These are phyloP conservation scores for Cutaneotrichosporon cyanovorans DNA, from an alignment of 1,284 basidiomycete genomes.

Conservation along the genomic window DNA sequence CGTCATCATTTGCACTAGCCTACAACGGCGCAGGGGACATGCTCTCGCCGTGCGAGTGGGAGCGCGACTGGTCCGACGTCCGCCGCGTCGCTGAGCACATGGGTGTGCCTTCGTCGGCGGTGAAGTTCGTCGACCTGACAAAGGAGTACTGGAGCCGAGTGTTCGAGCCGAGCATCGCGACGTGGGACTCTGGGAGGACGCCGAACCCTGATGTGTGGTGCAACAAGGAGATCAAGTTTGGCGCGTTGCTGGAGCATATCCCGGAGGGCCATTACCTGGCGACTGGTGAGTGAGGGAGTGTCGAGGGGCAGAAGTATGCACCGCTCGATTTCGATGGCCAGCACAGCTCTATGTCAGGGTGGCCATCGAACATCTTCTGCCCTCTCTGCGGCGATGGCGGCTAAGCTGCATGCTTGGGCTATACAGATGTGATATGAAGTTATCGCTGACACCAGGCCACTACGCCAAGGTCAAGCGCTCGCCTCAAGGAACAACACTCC, in stretches of 20 bases:
- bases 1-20: slow-evolving; percentile 4
- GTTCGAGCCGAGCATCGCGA: slow-evolving; percentile 69
- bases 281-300: slow-evolving; percentile 62
- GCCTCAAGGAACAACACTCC: slow-evolving; percentile 51
- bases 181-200: slow-evolving; percentile 69
- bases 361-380: no score
- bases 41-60: slow-evolving; percentile 84
- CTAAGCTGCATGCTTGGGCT: not conserved
- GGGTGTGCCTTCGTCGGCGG: slow-evolving; percentile 57
- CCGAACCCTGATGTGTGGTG: slow-evolving; percentile 95
- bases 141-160: slow-evolving; percentile 81
- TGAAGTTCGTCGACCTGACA: slow-evolving; percentile 65
- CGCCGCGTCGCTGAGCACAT: slow-evolving; percentile 62
- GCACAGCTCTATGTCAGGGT: no score
- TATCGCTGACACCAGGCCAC: slow-evolving; percentile 55
- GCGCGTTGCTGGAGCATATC: slow-evolving; percentile 66
- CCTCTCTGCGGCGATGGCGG: no score
- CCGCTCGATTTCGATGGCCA: no score
- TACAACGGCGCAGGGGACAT: slow-evolving; percentile 48
- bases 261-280: slow-evolving; percentile 58
- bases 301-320: no score
- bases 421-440: not conserved
- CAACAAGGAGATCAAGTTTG: slow-evolving; percentile 94
- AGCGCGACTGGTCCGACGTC: slow-evolving; percentile 89
- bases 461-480: slow-evolving; percentile 67